Percentiles rank a stretch among this genome's conserved stretches.
Conservation (phyloP, 2,329 filamentous ascomycete species). For the Acephala macrosclerotiorum region DNA sequence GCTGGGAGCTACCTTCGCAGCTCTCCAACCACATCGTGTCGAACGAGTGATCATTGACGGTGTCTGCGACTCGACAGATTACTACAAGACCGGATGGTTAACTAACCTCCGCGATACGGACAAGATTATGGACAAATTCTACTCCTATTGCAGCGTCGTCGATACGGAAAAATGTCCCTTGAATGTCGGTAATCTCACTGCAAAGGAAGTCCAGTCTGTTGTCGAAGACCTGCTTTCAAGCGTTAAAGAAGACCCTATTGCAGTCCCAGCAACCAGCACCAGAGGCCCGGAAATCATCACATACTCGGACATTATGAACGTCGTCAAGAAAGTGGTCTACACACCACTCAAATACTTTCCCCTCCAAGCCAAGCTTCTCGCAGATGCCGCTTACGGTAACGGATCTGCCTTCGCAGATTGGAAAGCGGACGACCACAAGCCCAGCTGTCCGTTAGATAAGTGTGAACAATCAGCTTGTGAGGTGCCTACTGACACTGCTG, state of each 20-base stretch:
- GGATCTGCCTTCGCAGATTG: constrained; percentile 12
- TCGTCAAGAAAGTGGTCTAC: constrained; percentile 35
- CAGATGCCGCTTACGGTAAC: constrained; percentile 20
- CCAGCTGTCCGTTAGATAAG: constrained; percentile 15
- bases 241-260: constrained; percentile 22
- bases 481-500: not conserved
- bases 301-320: constrained; percentile 36
- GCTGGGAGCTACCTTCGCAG: constrained; percentile 51
- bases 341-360: constrained; percentile 33
- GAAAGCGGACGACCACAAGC: constrained; percentile 8
- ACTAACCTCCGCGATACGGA: constrained; percentile 49
- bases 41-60: constrained; percentile 47
- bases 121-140: constrained; percentile 37
- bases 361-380: constrained; percentile 28
- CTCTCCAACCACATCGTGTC: constrained; percentile 49
- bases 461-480: not conserved
- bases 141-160: constrained; percentile 36
- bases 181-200: constrained; percentile 22
- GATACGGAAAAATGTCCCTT: constrained; percentile 43
- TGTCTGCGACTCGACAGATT: constrained; percentile 33
- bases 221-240: constrained; percentile 15
- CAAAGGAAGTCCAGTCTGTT: constrained; percentile 14
- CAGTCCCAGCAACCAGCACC: constrained; percentile 17
- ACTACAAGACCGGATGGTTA: constrained; percentile 46
- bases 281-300: constrained; percentile 37